These are phyloP conservation scores for Colletotrichum liaoningense DNA, from an alignment of 2,329 filamentous ascomycete species.

Conservation along the genomic window DNA sequence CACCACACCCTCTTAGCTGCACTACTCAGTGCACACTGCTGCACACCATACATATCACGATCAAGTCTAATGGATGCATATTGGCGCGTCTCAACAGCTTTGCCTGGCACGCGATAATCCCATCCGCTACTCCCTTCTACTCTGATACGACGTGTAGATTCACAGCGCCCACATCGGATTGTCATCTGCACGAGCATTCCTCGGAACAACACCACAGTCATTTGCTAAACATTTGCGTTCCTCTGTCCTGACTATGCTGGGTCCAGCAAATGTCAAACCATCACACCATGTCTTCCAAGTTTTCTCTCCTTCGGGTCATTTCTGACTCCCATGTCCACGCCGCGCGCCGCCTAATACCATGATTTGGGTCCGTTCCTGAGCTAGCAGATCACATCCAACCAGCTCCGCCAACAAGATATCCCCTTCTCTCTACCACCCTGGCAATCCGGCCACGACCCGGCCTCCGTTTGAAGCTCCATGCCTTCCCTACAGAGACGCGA, in stretches of 20 bases:
- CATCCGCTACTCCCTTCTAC: not conserved
- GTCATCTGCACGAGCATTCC: constrained; percentile 20
- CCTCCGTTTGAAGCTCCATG: constrained; percentile 6
- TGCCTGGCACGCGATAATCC: not conserved
- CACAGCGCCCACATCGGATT: constrained; percentile 1
- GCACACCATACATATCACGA: not conserved
- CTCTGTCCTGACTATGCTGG: too few species aligned
- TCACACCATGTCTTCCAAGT: not conserved
- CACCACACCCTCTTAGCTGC: constrained; percentile 20
- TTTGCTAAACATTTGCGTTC: not conserved
- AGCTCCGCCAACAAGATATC: not conserved
- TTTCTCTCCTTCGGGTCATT: not conserved
- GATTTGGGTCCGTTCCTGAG: constrained; percentile 25
- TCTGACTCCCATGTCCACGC: not conserved
- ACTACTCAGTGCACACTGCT: not conserved
- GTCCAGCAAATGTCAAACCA: not conserved
- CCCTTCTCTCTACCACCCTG: not conserved
- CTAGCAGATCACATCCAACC: constrained; percentile 15
- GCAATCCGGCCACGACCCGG: constrained; percentile 5
- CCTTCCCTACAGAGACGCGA: constrained; percentile 13
- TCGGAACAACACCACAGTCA: not conserved
- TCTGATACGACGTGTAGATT: constrained; percentile 1
- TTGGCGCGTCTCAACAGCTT: constrained; percentile 9
- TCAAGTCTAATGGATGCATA: not conserved
- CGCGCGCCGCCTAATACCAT: not conserved